Evolutionary conservation across 2,329 filamentous ascomycete genomes (phyloP).

Genomic region (Calonectria fujianensis): DNA sequence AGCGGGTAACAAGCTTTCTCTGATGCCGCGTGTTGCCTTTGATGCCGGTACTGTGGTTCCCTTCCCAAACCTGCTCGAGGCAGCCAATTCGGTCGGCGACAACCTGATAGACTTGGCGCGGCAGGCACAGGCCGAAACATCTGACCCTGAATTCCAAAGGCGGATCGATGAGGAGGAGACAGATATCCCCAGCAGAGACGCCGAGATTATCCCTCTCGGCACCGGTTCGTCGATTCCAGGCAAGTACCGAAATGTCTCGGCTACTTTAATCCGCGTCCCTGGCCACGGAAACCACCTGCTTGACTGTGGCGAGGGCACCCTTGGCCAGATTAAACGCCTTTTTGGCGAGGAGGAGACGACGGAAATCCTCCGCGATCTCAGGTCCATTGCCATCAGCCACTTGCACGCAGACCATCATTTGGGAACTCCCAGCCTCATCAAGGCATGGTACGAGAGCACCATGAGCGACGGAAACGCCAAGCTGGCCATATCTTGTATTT

Average conservation of each 20-base stretch:
- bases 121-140: slow-evolving; percentile 65
- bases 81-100: slow-evolving; percentile 62
- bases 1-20: slow-evolving; percentile 65
- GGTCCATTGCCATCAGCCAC: slow-evolving; percentile 94
- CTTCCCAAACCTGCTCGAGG: slow-evolving; percentile 67
- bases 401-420: slow-evolving; percentile 97
- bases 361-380: slow-evolving; percentile 85
- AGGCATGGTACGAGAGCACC: slow-evolving; percentile 82
- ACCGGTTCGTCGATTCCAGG: slow-evolving; percentile 94
- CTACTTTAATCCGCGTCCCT: slow-evolving; percentile 89
- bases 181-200: slow-evolving; percentile 83
- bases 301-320: slow-evolving; percentile 93
- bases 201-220: slow-evolving; percentile 90
- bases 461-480: slow-evolving; percentile 61
- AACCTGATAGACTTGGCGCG: slow-evolving; percentile 73
- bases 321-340: slow-evolving; percentile 88
- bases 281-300: slow-evolving; percentile 91
- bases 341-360: slow-evolving; percentile 79
- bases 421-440: slow-evolving; percentile 87
- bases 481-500: slow-evolving; percentile 81
- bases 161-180: slow-evolving; percentile 72
- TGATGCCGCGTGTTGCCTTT: slow-evolving; percentile 68
- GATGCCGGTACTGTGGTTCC: slow-evolving; percentile 68
- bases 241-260: slow-evolving; percentile 96
- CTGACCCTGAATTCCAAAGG: slow-evolving; percentile 66